A percentile compares a stretch with the other conserved stretches of the same genome.
These are phyloP conservation scores for Metschnikowia gelsemii DNA, from an alignment of 805 yeast species.

Conservation along the genomic window DNA sequence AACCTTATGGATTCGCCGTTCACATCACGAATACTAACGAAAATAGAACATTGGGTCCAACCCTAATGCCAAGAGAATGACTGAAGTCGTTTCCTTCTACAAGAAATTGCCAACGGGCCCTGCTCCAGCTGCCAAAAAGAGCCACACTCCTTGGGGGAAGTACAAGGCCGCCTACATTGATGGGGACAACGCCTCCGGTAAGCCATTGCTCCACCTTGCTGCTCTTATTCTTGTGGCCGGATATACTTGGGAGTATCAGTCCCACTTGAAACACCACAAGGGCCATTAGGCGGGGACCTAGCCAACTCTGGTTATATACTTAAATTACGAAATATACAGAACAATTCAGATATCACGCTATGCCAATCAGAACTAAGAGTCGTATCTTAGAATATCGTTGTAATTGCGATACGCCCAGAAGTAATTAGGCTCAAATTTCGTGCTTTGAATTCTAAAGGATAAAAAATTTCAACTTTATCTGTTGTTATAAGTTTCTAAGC, in stretches of 20 bases:
- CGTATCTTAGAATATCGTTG: no score
- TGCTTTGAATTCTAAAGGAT: no score
- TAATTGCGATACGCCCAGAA: no score
- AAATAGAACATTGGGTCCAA: slow-evolving; percentile 82
- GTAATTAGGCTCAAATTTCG: no score
- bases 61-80: slow-evolving; percentile 96
- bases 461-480: no score
- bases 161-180: slow-evolving; percentile 86
- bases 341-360: no score
- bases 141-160: slow-evolving; percentile 63
- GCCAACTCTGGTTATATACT: slow-evolving; percentile 1
- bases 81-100: slow-evolving; percentile 92
- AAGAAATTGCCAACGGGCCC: slow-evolving; percentile 93
- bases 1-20: no score
- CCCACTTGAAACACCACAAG: slow-evolving; percentile 61
- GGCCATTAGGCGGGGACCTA: slow-evolving; percentile 13
- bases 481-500: no score
- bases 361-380: no score
- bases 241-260: slow-evolving; percentile 89
- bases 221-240: slow-evolving; percentile 69
- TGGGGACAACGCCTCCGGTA: slow-evolving; percentile 80
- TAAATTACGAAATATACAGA: slow-evolving; percentile 7
- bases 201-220: slow-evolving; percentile 78
- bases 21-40: slow-evolving; percentile 26
- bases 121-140: slow-evolving; percentile 71